Evolutionary conservation across 257 asterid genomes (phyloP).

Genomic region (Datura wrightii): DNA sequence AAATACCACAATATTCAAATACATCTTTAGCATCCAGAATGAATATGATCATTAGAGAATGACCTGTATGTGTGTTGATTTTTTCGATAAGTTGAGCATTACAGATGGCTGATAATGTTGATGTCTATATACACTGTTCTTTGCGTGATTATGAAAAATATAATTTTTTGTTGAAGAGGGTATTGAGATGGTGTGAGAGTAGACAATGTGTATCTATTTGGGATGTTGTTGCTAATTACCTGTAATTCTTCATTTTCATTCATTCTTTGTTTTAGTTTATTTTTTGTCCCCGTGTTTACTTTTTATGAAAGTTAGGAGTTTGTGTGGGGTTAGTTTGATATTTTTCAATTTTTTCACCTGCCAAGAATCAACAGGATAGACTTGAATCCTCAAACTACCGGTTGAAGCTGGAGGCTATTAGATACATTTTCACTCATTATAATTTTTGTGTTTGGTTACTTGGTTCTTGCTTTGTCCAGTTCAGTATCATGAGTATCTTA

Average conservation of each 20-base stretch:
- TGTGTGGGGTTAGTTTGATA: no score
- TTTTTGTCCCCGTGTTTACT: no score
- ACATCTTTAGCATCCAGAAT: background rate
- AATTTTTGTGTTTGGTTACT: background rate
- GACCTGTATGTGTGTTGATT: background rate
- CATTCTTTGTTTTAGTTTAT: background rate
- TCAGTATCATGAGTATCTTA: background rate
- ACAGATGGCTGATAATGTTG: background rate
- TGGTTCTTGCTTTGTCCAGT: background rate
- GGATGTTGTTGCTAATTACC: background rate
- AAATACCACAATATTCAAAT: background rate
- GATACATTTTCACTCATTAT: background rate
- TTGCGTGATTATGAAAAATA: background rate
- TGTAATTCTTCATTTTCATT: background rate
- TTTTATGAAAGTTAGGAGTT: no score
- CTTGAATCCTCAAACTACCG: no score
- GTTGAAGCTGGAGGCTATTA: background rate
- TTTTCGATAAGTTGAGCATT: background rate
- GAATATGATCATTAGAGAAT: background rate
- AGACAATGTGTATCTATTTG: background rate
- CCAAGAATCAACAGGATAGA: no score
- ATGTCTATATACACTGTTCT: background rate
- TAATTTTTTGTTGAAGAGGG: background rate
- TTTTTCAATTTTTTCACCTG: no score
- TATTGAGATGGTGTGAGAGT: background rate